phyloP scores from a whole-genome alignment of 257 asterid genomes.

The Cynanchum wilfordii region DNA sequence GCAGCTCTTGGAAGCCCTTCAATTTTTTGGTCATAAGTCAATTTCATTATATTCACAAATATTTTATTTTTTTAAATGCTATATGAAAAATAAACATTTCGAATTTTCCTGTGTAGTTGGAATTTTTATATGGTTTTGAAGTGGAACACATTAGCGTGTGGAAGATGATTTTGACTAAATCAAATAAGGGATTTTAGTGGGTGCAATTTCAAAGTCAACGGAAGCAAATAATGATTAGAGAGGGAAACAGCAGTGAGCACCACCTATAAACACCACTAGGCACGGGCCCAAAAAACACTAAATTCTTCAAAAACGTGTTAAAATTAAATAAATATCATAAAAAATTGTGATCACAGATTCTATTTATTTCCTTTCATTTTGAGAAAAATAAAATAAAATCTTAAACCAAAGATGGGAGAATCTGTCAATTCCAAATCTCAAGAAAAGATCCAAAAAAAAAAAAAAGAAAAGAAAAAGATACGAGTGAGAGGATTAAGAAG shows the following conservation, averaged over 20 bases:
- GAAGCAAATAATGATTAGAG: not conserved
- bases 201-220: not conserved
- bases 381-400: not conserved
- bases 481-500: no score
- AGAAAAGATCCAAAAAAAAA: not conserved
- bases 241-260: not conserved
- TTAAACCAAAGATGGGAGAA: not conserved
- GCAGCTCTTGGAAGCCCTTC: conserved; percentile 41
- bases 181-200: not conserved
- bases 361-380: no score
- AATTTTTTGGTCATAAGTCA: not conserved
- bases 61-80: not conserved
- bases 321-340: no score
- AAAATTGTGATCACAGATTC: no score
- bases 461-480: no score
- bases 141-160: no score
- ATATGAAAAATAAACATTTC: not conserved
- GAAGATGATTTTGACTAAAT: not conserved
- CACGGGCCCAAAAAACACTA: not conserved
- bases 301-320: not conserved
- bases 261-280: not conserved
- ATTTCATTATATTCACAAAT: not conserved
- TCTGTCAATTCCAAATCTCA: not conserved
- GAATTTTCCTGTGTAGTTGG: not conserved
- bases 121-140: not conserved